A percentile compares a stretch with the other conserved stretches of the same genome.
phyloP scores from a whole-genome alignment of 2,329 filamentous ascomycete species.

The Xylaria sp. region DNA sequence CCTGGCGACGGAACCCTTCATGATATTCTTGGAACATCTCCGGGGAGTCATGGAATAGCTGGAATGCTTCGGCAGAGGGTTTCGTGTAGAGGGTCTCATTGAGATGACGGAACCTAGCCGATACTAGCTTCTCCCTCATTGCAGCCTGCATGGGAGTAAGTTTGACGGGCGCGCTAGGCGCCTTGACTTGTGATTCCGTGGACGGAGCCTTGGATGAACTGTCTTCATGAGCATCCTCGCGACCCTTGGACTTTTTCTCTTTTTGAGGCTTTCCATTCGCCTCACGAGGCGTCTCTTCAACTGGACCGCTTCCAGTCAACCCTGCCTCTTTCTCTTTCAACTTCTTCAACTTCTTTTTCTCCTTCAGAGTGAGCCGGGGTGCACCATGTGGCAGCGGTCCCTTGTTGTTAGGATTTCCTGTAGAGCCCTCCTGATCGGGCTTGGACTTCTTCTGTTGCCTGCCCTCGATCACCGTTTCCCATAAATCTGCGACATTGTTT shows the following conservation, averaged over 20 bases:
- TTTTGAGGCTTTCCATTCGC: constrained; percentile 34
- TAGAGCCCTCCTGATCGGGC: constrained; percentile 15
- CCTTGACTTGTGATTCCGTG: constrained; percentile 18
- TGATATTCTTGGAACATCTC: constrained; percentile 97
- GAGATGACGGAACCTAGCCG: constrained; percentile 92
- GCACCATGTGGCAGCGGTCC: constrained; percentile 18
- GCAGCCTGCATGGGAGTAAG: constrained; percentile 88
- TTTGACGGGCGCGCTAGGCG: constrained; percentile 40
- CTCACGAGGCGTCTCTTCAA: constrained; percentile 28
- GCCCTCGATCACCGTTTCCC: constrained; percentile 72
- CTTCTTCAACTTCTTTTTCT: constrained; percentile 29
- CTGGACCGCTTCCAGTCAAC: not conserved
- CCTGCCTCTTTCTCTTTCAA: constrained; percentile 20
- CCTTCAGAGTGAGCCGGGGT: constrained; percentile 24
- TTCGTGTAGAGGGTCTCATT: constrained; percentile 96
- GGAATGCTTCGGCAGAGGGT: constrained; percentile 75
- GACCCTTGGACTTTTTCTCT: constrained; percentile 26
- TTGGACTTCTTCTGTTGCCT: constrained; percentile 39
- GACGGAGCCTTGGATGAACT: constrained; percentile 6
- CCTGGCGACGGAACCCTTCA: constrained; percentile 90
- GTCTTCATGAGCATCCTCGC: constrained; percentile 9
- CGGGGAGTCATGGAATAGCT: constrained; percentile 75
- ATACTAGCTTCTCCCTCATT: constrained; percentile 92
- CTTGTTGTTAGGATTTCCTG: constrained; percentile 21
- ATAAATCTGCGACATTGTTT: constrained; percentile 71